phyloP scores from a whole-genome alignment of 768 basidiomycete species.

The Pisolithus sp. region DNA sequence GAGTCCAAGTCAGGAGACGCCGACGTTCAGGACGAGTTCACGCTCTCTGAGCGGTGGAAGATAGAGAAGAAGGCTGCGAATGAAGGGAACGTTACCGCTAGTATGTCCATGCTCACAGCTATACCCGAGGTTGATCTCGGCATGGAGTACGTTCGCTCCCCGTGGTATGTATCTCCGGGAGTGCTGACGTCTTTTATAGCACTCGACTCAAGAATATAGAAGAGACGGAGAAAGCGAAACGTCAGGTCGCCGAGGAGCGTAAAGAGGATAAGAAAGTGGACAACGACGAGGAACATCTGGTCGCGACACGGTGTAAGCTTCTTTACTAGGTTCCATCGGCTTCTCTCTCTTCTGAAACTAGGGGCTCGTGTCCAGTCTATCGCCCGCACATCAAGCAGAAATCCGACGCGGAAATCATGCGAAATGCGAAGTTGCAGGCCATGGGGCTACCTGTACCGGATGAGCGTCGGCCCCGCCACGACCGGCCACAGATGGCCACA shows the following conservation, averaged over 20 bases:
- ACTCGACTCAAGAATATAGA: constrained; percentile 91
- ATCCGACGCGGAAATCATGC: constrained; percentile 82
- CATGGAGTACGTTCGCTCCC: constrained; percentile 76
- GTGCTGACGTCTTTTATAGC: constrained; percentile 32
- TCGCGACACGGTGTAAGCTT: constrained; percentile 77
- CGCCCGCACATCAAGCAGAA: constrained; percentile 76
- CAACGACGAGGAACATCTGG: constrained; percentile 77
- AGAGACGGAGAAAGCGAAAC: constrained; percentile 94
- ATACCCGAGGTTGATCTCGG: constrained; percentile 98
- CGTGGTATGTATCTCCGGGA: neutral
- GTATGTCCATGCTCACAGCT: constrained; percentile 91
- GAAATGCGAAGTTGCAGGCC: constrained; percentile 83
- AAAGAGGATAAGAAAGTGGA: constrained; percentile 48
- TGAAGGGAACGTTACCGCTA: constrained; percentile 91
- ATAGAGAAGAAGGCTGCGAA: constrained; percentile 53
- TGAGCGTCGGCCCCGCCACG: constrained; percentile 35
- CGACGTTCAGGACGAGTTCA: constrained; percentile 77
- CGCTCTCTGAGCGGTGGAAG: constrained; percentile 63
- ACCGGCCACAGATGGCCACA: constrained; percentile 76
- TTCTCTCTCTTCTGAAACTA: neutral
- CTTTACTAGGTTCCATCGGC: neutral
- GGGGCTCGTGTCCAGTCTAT: constrained; percentile 50
- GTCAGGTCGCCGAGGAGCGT: constrained; percentile 69
- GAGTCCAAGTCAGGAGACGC: constrained; percentile 38
- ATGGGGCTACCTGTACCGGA: constrained; percentile 61